Evolutionary conservation across 1,139 yeast species (phyloP).

Genomic region (Yarrowia galli): DNA sequence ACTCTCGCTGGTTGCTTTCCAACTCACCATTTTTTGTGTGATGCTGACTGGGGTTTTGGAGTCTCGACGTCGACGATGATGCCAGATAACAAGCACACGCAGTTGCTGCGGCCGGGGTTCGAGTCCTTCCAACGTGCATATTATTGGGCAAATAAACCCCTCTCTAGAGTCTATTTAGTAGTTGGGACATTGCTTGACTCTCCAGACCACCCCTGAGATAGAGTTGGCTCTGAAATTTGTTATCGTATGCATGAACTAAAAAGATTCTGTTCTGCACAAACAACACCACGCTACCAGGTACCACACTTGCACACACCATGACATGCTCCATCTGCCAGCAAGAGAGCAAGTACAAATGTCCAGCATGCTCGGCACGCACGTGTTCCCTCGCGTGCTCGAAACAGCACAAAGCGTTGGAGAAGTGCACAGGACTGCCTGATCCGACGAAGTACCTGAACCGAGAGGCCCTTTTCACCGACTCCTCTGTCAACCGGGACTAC

Average conservation of each 20-base stretch:
- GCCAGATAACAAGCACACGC: slow-evolving; percentile 36
- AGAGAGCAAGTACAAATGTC: slow-evolving; percentile 75
- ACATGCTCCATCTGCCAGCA: slow-evolving; percentile 43
- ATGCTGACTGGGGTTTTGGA: slow-evolving; percentile 16
- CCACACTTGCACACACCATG: slow-evolving; percentile 17
- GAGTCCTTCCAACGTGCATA: slow-evolving; percentile 7
- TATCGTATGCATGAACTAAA: slow-evolving; percentile 31
- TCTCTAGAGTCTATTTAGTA: not conserved
- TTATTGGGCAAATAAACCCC: not conserved
- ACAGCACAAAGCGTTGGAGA: slow-evolving; percentile 66
- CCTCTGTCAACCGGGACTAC: slow-evolving; percentile 78
- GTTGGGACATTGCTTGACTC: not conserved
- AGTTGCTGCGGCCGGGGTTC: slow-evolving; percentile 40
- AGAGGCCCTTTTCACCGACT: slow-evolving; percentile 52
- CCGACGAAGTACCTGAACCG: slow-evolving; percentile 64
- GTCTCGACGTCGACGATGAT: slow-evolving; percentile 33
- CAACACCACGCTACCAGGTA: not conserved
- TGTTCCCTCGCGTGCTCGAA: slow-evolving; percentile 78
- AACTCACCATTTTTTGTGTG: slow-evolving; percentile 33
- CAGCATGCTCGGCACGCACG: slow-evolving; percentile 71
- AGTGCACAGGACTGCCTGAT: slow-evolving; percentile 74
- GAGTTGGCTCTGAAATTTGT: slow-evolving; percentile 27
- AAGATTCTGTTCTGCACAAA: not conserved
- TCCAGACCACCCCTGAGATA: not conserved
- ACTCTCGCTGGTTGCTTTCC: not conserved